Conservation (phyloP, 352 stramenopile genomes). For the Globisporangium carolinianum region DNA sequence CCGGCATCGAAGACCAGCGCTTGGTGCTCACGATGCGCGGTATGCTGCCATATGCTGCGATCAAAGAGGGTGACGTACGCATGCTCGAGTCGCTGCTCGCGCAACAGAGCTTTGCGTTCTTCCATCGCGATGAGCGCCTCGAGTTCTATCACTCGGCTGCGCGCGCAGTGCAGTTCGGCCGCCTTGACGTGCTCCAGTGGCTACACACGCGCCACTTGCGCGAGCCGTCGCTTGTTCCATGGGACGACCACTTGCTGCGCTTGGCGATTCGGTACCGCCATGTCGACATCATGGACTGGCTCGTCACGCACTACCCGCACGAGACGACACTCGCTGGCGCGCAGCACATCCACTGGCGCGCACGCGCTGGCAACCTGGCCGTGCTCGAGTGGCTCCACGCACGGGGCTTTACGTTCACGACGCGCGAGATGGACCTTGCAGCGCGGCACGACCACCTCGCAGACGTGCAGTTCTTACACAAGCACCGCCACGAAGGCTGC, state of each 20-base stretch:
- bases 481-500: constrained; percentile 4
- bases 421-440: constrained; percentile 5
- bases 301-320: neutral
- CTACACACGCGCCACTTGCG: neutral
- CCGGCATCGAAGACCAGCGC: too few species aligned
- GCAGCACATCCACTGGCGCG: constrained; percentile 4
- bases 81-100: constrained; percentile 1
- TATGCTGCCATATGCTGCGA: neutral
- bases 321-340: neutral
- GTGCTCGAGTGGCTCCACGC: constrained; percentile 1
- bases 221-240: neutral
- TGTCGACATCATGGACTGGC: constrained; percentile 6
- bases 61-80: neutral
- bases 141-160: neutral
- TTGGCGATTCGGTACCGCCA: constrained; percentile 2
- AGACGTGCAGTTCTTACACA: constrained; percentile 2
- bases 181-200: constrained; percentile 5
- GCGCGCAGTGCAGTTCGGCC: neutral
- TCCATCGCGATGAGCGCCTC: neutral
- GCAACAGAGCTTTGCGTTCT: neutral
- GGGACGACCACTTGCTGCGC: neutral
- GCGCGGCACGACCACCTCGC: constrained; percentile 3
- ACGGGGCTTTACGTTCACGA: constrained; percentile 2
- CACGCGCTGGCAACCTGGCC: neutral
- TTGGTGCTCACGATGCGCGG: neutral